Percentiles rank a stretch among this genome's conserved stretches.
Evolutionary conservation across 495 filamentous ascomycete species (phyloP).

Genomic region (Paragyromitra xinjiangensis): DNA sequence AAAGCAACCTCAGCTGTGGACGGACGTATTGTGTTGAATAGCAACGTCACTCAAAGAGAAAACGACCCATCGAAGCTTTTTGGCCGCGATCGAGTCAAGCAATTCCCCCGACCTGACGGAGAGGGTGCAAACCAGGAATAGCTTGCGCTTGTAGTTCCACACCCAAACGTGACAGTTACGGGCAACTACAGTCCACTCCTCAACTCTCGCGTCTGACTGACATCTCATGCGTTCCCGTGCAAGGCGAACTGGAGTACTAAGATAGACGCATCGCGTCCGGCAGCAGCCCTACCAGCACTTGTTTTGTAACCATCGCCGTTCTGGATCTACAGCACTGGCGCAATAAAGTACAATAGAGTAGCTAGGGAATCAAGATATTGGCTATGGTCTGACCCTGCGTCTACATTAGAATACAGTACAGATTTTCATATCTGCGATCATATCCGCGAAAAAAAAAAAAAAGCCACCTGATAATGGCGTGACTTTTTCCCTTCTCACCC

Average conservation of each 20-base stretch:
- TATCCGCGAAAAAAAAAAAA: conserved; percentile 25
- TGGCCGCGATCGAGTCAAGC: conserved; percentile 11
- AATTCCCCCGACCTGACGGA: conserved; percentile 23
- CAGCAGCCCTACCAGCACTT: conserved; percentile 45
- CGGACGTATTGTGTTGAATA: conserved; percentile 25
- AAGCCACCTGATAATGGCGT: conserved; percentile 53
- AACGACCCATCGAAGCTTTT: conserved; percentile 27
- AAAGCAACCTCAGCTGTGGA: conserved; percentile 38
- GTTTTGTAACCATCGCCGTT: conserved; percentile 31
- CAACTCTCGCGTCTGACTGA: conserved; percentile 39
- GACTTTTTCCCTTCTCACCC: conserved; percentile 49
- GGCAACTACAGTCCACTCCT: conserved; percentile 33
- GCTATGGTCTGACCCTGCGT: conserved; percentile 48
- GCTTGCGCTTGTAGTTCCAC: conserved; percentile 22
- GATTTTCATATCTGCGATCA: conserved; percentile 15
- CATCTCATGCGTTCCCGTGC: conserved; percentile 35
- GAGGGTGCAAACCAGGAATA: conserved; percentile 22
- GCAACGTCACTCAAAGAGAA: conserved; percentile 38
- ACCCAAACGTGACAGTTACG: conserved; percentile 23
- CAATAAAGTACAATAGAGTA: conserved; percentile 33
- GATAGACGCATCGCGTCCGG: conserved; percentile 46
- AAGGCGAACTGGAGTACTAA: conserved; percentile 36
- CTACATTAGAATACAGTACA: conserved; percentile 21
- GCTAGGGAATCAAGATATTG: conserved; percentile 13
- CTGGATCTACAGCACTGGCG: conserved; percentile 35